These are phyloP conservation scores for Typha latifolia DNA, from an alignment of 176 grass and related monocot species.

Conservation along the genomic window DNA sequence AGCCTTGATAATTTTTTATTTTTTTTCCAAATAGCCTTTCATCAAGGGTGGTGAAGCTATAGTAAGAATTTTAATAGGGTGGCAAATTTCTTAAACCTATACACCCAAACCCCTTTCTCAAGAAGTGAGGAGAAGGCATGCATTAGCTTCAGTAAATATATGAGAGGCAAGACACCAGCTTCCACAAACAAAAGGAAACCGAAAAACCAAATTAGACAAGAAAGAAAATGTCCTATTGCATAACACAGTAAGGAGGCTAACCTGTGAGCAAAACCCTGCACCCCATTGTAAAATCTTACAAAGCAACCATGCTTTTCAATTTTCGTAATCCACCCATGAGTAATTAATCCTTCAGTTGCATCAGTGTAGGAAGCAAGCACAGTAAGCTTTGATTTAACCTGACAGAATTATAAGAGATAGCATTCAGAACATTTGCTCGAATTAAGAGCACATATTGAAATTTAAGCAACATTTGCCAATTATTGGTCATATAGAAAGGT, in stretches of 20 bases:
- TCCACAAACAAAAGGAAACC: too few species aligned
- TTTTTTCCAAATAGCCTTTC: too few species aligned
- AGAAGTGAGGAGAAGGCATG: too few species aligned
- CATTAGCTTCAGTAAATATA: too few species aligned
- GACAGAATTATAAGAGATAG: conserved; percentile 6
- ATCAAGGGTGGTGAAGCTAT: too few species aligned
- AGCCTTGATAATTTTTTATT: too few species aligned
- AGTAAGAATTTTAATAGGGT: too few species aligned
- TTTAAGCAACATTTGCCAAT: not conserved
- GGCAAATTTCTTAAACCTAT: too few species aligned
- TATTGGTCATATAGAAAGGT: not conserved
- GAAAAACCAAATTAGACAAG: not conserved
- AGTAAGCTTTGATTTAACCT: conserved; percentile 96
- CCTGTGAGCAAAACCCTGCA: conserved; percentile 90
- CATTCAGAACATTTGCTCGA: not conserved
- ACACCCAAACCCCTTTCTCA: too few species aligned
- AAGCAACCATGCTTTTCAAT: conserved; percentile 95
- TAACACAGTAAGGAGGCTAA: conserved; percentile 22
- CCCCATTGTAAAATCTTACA: conserved; percentile 86
- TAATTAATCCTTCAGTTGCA: conserved; percentile 72
- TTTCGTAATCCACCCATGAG: conserved; percentile 95
- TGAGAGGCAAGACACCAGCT: too few species aligned
- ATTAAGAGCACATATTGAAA: not conserved
- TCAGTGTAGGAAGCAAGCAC: conserved; percentile 74
- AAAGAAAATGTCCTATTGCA: not conserved